A percentile compares a stretch with the other conserved stretches of the same genome.
phyloP scores from a whole-genome alignment of 345 rosid species.

The Syzygium grande region DNA sequence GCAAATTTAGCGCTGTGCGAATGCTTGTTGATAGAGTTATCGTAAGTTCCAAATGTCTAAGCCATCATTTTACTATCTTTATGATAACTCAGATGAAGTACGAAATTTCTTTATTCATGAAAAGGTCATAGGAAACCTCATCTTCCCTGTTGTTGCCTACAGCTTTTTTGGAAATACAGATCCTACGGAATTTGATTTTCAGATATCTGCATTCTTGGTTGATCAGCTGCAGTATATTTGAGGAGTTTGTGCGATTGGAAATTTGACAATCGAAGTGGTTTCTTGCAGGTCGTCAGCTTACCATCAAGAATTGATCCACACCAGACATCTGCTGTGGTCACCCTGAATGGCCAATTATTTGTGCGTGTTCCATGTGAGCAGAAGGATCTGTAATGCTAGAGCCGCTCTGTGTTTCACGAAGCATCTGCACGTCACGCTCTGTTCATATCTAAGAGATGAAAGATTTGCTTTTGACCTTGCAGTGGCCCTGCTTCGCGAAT shows the following conservation, averaged over 20 bases:
- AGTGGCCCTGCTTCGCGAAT: background rate
- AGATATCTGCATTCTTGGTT: background rate
- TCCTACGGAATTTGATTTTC: background rate
- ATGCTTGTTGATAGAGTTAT: background rate
- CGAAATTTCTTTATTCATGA: background rate
- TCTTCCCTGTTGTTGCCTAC: background rate
- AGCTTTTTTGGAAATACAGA: background rate
- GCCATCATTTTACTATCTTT: background rate
- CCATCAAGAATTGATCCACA: conserved; percentile 57
- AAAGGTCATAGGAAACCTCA: background rate
- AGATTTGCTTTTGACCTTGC: background rate
- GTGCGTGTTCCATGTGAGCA: conserved; percentile 55
- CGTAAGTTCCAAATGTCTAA: background rate
- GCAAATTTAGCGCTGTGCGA: background rate
- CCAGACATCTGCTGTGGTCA: conserved; percentile 72
- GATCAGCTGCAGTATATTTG: background rate
- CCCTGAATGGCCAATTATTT: conserved; percentile 59
- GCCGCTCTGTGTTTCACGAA: background rate
- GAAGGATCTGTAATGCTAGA: conserved; percentile 3
- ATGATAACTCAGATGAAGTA: background rate
- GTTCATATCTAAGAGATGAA: background rate
- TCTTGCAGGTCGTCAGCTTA: conserved; percentile 50
- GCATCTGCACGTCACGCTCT: background rate
- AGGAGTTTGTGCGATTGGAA: background rate
- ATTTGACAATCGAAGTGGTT: background rate